phyloP scores from a whole-genome alignment of 306 rosid species.

The Trifolium fragiferum region DNA sequence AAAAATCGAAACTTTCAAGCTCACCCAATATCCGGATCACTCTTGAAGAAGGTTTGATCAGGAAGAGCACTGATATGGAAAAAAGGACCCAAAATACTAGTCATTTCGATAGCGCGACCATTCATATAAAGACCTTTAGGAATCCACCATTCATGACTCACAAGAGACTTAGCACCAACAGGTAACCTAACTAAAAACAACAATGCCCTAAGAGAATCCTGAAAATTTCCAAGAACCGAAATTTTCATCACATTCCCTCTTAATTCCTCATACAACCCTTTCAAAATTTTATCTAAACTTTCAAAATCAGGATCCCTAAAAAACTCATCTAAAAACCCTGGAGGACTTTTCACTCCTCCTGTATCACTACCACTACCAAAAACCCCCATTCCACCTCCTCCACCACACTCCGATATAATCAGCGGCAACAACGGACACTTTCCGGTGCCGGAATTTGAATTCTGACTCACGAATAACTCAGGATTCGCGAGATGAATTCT shows the following conservation, averaged over 20 bases:
- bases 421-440: slow-evolving; percentile 72
- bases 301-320: slow-evolving; percentile 83
- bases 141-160: slow-evolving; percentile 92
- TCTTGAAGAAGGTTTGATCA: slow-evolving; percentile 77
- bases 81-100: slow-evolving; percentile 95
- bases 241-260: slow-evolving; percentile 86
- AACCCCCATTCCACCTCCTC: slow-evolving; percentile 51
- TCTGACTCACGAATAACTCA: slow-evolving; percentile 58
- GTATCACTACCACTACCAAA: slow-evolving; percentile 52
- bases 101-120: slow-evolving; percentile 98
- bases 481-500: slow-evolving; percentile 84
- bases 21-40: slow-evolving; percentile 97
- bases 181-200: slow-evolving; percentile 81
- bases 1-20: slow-evolving; percentile 28
- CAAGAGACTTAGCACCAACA: slow-evolving; percentile 80
- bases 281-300: slow-evolving; percentile 73
- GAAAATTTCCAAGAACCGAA: slow-evolving; percentile 92
- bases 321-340: slow-evolving; percentile 91
- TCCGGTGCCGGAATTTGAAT: background rate
- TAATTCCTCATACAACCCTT: slow-evolving; percentile 81
- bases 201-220: slow-evolving; percentile 82
- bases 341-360: slow-evolving; percentile 67
- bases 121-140: slow-evolving; percentile 79
- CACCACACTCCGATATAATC: slow-evolving; percentile 66
- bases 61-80: slow-evolving; percentile 92